phyloP scores from a whole-genome alignment of 73 alveolate species.

The Tetrahymena malaccensis region DNA sequence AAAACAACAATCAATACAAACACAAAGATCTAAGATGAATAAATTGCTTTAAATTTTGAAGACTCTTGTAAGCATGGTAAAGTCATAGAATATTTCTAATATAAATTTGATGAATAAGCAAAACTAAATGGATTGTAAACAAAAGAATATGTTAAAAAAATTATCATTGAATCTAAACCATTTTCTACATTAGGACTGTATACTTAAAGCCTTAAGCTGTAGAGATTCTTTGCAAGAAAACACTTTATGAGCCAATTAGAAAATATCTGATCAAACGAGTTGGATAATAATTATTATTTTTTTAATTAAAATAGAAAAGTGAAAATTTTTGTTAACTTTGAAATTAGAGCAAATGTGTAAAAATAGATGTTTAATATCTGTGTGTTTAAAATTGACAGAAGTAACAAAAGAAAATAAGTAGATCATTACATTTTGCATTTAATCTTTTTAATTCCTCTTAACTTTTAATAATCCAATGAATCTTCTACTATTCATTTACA shows the following conservation, averaged over 20 bases:
- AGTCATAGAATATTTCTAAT: background rate
- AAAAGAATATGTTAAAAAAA: background rate
- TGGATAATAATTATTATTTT: no score
- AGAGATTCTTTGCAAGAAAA: background rate
- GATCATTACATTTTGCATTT: no score
- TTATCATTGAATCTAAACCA: background rate
- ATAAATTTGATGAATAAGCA: background rate
- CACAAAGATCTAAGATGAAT: background rate
- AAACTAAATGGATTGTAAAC: background rate
- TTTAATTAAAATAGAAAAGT: no score
- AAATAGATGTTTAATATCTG: no score
- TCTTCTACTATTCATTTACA: no score
- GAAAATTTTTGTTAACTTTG: no score
- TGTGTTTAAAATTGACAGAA: no score
- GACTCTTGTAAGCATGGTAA: background rate
- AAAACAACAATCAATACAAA: background rate
- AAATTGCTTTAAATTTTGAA: background rate
- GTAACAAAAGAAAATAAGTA: no score
- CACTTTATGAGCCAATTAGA: background rate
- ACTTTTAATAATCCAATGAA: no score
- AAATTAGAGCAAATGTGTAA: no score
- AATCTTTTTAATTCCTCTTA: no score
- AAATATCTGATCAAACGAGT: background rate
- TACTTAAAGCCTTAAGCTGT: background rate
- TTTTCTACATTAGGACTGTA: background rate